Evolutionary conservation across 2,329 filamentous ascomycete species (phyloP).

Genomic region (Fusarium equiseti): DNA sequence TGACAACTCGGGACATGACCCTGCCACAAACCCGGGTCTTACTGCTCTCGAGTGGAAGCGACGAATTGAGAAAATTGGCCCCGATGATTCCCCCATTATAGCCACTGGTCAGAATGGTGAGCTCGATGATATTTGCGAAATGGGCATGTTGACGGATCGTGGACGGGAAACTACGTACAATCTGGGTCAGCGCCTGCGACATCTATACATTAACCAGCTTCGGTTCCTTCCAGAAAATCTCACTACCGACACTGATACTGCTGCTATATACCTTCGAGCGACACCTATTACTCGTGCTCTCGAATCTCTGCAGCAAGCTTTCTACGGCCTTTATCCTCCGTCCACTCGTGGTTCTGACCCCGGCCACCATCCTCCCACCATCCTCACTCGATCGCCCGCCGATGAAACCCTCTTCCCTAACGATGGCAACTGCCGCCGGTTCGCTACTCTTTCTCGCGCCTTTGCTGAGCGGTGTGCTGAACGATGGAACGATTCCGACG

Average conservation of each 20-base stretch:
- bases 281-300: slow-evolving; percentile 81
- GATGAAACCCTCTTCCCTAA: slow-evolving; percentile 88
- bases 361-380: slow-evolving; percentile 70
- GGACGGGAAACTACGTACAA: slow-evolving; percentile 78
- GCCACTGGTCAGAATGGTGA: slow-evolving; percentile 76
- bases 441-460: slow-evolving; percentile 74
- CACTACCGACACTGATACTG: slow-evolving; percentile 62
- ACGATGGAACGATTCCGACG: slow-evolving; percentile 79
- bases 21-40: slow-evolving; percentile 50
- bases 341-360: slow-evolving; percentile 55
- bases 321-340: slow-evolving; percentile 79
- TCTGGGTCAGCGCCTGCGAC: slow-evolving; percentile 75
- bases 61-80: slow-evolving; percentile 84
- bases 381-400: slow-evolving; percentile 71
- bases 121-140: slow-evolving; percentile 84
- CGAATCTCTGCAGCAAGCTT: slow-evolving; percentile 81
- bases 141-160: slow-evolving; percentile 80
- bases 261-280: slow-evolving; percentile 78
- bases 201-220: slow-evolving; percentile 81
- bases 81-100: slow-evolving; percentile 75
- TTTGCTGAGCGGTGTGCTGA: slow-evolving; percentile 79
- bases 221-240: slow-evolving; percentile 74
- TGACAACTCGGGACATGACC: slow-evolving; percentile 48
- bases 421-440: slow-evolving; percentile 78
- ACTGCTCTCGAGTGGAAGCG: slow-evolving; percentile 72